Conservation (phyloP, 1,139 yeast species). For the Magnusiomyces suaveolens region DNA sequence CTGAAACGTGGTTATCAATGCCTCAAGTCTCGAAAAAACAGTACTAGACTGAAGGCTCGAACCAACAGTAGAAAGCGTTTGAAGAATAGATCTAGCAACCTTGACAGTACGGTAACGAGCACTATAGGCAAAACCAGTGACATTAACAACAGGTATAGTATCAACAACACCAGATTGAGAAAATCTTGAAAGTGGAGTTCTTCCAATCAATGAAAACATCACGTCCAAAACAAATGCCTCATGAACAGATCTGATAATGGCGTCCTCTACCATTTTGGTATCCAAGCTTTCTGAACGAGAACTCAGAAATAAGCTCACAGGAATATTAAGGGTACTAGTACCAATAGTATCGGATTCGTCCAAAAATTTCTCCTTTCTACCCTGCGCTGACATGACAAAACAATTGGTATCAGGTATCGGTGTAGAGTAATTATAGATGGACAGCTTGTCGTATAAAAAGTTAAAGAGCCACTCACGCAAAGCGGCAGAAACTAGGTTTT, state of each 20-base stretch:
- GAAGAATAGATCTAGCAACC: conserved; percentile 10
- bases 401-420: conserved; percentile 5
- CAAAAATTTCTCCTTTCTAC: background rate
- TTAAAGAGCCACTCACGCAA: conserved; percentile 14
- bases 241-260: conserved; percentile 9
- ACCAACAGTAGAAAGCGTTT: conserved; percentile 11
- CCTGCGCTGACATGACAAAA: background rate
- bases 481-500: conserved; percentile 10
- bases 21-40: conserved; percentile 13
- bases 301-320: conserved; percentile 10
- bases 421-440: conserved; percentile 5
- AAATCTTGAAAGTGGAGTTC: conserved; percentile 11
- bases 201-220: conserved; percentile 13
- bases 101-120: conserved; percentile 12
- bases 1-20: conserved; percentile 13
- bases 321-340: background rate
- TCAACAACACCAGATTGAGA: conserved; percentile 9
- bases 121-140: conserved; percentile 13
- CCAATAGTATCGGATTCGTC: background rate
- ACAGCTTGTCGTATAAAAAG: conserved; percentile 5
- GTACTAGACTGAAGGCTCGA: conserved; percentile 11
- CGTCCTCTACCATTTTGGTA: conserved; percentile 1
- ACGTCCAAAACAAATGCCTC: conserved; percentile 14
- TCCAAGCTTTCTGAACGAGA: conserved; percentile 7
- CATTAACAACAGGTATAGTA: conserved; percentile 8